phyloP scores from a whole-genome alignment of 2,329 filamentous ascomycete species.

The Penicillium griseofulvum region DNA sequence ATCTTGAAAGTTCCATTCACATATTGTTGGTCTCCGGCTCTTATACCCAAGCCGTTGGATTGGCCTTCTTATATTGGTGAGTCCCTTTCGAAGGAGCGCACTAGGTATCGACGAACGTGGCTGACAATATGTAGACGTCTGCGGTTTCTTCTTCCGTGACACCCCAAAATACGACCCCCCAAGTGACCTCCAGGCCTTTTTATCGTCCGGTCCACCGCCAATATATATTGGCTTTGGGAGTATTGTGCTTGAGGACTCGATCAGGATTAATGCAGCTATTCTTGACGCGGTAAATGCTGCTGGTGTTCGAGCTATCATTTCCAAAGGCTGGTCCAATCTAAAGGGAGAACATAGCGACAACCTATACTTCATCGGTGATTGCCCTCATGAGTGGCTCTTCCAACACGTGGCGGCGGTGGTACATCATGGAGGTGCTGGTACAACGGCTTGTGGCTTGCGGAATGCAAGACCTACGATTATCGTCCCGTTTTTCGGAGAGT shows the following conservation, averaged over 20 bases:
- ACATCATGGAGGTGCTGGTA: conserved; percentile 59
- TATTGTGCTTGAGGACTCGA: neutral
- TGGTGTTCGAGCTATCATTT: neutral
- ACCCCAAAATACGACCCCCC: neutral
- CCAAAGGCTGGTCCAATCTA: neutral
- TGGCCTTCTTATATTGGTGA: conserved; percentile 36
- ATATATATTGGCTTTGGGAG: neutral
- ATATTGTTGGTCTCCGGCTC: conserved; percentile 46
- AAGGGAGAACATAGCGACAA: conserved; percentile 30
- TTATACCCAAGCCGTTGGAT: conserved; percentile 44
- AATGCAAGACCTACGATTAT: conserved; percentile 53
- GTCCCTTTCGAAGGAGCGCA: neutral
- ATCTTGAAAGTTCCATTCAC: conserved; percentile 43
- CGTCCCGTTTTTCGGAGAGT: conserved; percentile 58
- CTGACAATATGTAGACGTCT: neutral
- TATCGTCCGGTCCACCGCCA: neutral
- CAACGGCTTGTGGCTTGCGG: conserved; percentile 54
- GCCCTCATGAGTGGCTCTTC: conserved; percentile 60
- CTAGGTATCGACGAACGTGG: too few species aligned
- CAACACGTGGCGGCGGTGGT: conserved; percentile 55
- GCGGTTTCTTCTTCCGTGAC: neutral
- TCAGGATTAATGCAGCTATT: neutral
- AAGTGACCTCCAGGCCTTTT: neutral
- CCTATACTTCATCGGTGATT: conserved; percentile 54
- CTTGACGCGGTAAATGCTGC: neutral